phyloP scores from a whole-genome alignment of 495 filamentous ascomycete genomes.

The Amniculicola lignicola region DNA sequence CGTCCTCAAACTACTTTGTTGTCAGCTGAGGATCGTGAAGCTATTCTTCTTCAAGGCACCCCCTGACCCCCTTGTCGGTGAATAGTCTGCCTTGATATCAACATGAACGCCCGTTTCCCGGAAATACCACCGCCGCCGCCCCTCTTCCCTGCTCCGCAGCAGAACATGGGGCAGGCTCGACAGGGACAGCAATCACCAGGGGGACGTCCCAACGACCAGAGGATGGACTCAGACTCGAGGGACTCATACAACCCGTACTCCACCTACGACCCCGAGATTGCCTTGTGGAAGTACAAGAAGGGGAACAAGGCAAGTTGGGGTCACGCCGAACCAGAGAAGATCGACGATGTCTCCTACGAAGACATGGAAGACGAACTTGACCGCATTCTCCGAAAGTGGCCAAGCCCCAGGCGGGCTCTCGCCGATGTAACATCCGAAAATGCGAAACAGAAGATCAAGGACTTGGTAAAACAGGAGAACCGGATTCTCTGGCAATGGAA shows the following conservation, averaged over 20 bases:
- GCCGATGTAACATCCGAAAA: constrained; percentile 6
- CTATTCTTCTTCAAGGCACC: background rate
- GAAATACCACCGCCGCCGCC: background rate
- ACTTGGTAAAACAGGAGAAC: constrained; percentile 8
- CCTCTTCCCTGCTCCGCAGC: background rate
- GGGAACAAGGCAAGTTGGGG: background rate
- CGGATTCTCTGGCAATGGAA: constrained; percentile 2
- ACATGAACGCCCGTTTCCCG: background rate
- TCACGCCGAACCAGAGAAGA: constrained; percentile 1
- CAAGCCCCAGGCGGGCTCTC: background rate
- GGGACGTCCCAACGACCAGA: no score
- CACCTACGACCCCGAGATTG: constrained; percentile 7
- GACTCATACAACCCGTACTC: background rate
- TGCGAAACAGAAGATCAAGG: background rate
- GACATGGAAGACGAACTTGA: background rate
- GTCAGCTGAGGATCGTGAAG: no score
- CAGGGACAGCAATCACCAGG: background rate
- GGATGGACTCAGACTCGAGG: background rate
- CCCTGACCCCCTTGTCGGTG: background rate
- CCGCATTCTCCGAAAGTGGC: background rate
- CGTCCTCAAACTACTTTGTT: no score
- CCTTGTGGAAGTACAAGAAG: constrained; percentile 7
- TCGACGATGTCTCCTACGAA: constrained; percentile 1
- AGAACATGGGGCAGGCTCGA: background rate
- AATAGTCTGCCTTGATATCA: background rate